Percentiles rank a stretch among this genome's conserved stretches.
Evolutionary conservation across 345 rosid genomes (phyloP).

Genomic region (Salix udensis): DNA sequence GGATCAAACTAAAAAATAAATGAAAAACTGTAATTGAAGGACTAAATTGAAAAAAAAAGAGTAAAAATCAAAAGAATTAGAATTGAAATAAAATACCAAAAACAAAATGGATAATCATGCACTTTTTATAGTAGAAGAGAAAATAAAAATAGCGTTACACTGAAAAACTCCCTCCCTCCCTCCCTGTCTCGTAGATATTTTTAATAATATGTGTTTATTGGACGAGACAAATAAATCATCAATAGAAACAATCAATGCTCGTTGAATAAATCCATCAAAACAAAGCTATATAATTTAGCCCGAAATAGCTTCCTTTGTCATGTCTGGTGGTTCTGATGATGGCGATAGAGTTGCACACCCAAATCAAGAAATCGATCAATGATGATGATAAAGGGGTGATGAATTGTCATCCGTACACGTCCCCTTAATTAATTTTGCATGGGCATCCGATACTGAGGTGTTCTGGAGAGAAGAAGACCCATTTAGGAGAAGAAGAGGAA

Average conservation of each 20-base stretch:
- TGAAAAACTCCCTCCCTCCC: too few species aligned
- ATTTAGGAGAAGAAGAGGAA: slow-evolving; percentile 11
- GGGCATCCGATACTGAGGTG: slow-evolving; percentile 16
- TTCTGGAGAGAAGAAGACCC: slow-evolving; percentile 16
- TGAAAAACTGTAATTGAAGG: too few species aligned
- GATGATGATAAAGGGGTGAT: neutral
- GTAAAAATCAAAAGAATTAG: too few species aligned
- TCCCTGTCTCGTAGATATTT: too few species aligned
- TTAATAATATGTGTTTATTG: too few species aligned
- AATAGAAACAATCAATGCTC: too few species aligned
- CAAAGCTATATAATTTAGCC: neutral
- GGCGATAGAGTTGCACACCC: slow-evolving; percentile 6
- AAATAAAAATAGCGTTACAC: too few species aligned
- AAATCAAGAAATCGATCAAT: slow-evolving; percentile 39
- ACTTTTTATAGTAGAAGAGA: too few species aligned
- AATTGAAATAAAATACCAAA: too few species aligned
- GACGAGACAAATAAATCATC: slow-evolving; percentile 4
- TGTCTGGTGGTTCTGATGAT: neutral
- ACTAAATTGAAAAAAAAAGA: too few species aligned
- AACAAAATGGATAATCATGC: too few species aligned
- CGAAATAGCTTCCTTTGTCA: neutral
- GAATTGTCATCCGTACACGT: neutral
- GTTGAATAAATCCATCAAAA: neutral
- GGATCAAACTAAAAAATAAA: too few species aligned
- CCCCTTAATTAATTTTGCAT: neutral